Evolutionary conservation across 331 rosid genomes (phyloP).

Genomic region (Rosa hybrid): DNA sequence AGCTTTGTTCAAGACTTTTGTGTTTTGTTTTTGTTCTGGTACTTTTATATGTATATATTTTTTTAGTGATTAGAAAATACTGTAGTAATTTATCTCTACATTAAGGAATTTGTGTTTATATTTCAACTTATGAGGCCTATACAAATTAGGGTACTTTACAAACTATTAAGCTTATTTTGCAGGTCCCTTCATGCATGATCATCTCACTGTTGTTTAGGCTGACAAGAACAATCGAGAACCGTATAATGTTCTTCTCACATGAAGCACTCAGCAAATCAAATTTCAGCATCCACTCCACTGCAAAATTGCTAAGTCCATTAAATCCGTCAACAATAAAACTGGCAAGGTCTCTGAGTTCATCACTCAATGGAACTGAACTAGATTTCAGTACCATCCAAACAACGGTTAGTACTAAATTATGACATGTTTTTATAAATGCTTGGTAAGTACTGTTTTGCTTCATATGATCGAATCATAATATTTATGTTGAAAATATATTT

Average conservation of each 20-base stretch:
- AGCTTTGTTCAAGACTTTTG: constrained; percentile 11
- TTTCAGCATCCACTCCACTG: constrained; percentile 11
- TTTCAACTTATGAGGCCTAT: no score
- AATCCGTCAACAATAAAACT: constrained; percentile 19
- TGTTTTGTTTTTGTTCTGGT: constrained; percentile 21
- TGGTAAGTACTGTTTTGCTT: background rate
- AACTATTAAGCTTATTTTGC: background rate
- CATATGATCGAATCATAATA: no score
- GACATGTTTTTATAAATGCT: background rate
- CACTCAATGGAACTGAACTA: constrained; percentile 19
- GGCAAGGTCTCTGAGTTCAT: constrained; percentile 20
- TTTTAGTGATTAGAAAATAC: background rate
- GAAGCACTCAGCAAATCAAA: background rate
- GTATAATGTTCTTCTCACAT: background rate
- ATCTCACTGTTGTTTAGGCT: background rate
- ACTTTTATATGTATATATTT: background rate
- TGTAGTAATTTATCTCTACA: no score
- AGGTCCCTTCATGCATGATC: constrained; percentile 18
- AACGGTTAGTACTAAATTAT: background rate
- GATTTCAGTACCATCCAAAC: background rate
- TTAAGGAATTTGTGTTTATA: no score
- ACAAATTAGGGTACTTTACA: no score
- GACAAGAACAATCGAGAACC: background rate
- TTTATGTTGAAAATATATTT: no score
- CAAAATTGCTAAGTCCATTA: constrained; percentile 15